Base-by-base conservation (phyloP, 202 grass and related monocot genomes). In the Eragrostis tef region DNA sequence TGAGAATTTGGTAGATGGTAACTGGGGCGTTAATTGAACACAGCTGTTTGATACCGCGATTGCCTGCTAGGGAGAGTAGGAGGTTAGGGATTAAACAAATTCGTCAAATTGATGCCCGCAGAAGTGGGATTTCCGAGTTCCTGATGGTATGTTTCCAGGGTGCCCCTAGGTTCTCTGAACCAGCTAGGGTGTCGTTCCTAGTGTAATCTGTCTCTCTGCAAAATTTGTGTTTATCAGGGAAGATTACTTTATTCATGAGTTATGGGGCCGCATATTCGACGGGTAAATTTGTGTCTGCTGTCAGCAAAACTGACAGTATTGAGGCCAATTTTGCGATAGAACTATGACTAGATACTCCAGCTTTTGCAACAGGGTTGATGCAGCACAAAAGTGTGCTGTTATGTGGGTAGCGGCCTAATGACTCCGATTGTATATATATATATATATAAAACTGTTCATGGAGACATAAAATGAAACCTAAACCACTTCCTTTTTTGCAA, bases 1-100 rank as follows among this genome's bases (percentile, higher is more conserved):
- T 25, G 57, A 83, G 53, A 39, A n/a, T 83, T 77, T 78, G 17
- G 16, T n/a, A n/a, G n/a, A n/a, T n/a, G n/a, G n/a, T 71, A 6
- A 0, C 68, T 54, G 16, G 53, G 47, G 6, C 27, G 60, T 53
- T 29, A 64, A 10, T 52, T 19, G 10, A 41, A 6, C 6, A 2
- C 14, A 2, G 10, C 39, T 27, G 47, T 24, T 69, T 17, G 52
- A 19, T 12, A 2, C 77, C 2, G 74, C n/a, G 39, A 62, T 15
- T 67, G 11, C 49, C 50, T 4, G 9, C 42, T 79, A n/a, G 15
- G n/a, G n/a, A 24, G 64, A 49, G 31, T 15, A 27, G 22, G 22
- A 46, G 21, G 25, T 53, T 56, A 42, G 14, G 79, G 85, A 21
- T 20, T 51, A 39, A 19, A 50, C 6, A 9, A 46, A 17, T 67